Percentiles rank a stretch among this genome's conserved stretches.
These are phyloP conservation scores for Quercus wislizeni DNA, from an alignment of 306 rosid genomes.

Conservation along the genomic window DNA sequence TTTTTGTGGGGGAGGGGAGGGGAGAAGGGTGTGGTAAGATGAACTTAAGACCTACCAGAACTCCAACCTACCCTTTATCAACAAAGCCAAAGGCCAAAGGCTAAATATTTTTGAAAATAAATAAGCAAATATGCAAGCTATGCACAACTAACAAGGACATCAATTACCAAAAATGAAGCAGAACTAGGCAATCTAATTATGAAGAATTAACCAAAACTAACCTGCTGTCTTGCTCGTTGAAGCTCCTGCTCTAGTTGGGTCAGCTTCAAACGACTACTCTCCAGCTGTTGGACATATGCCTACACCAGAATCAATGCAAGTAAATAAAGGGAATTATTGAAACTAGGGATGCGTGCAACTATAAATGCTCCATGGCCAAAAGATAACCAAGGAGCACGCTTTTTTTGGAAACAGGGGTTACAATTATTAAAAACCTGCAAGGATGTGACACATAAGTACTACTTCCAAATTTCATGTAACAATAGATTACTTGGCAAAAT, in stretches of 20 bases:
- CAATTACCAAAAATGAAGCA: neutral
- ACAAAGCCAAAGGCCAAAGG: neutral
- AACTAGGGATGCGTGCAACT: conserved; percentile 11
- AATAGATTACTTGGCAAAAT: neutral
- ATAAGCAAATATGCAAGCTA: neutral
- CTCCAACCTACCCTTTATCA: neutral
- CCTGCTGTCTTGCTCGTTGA: conserved; percentile 98
- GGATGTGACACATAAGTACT: neutral
- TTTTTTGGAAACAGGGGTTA: neutral
- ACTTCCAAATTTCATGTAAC: neutral
- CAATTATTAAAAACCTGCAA: neutral
- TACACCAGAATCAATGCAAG: conserved; percentile 20
- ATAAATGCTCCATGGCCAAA: conserved; percentile 3
- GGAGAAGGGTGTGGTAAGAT: neutral
- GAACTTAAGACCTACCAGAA: neutral
- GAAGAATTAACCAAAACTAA: conserved; percentile 25
- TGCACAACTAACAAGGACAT: conserved; percentile 1
- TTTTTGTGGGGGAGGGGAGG: too few species aligned
- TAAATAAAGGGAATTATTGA: conserved; percentile 7
- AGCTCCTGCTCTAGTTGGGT: conserved; percentile 98
- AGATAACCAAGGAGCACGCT: neutral
- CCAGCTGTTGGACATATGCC: conserved; percentile 98
- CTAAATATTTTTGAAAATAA: neutral
- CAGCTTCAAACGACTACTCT: conserved; percentile 93
- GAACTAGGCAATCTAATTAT: conserved; percentile 5